phyloP scores from a whole-genome alignment of 352 stramenopile genomes.

The Phytophthora capsici region DNA sequence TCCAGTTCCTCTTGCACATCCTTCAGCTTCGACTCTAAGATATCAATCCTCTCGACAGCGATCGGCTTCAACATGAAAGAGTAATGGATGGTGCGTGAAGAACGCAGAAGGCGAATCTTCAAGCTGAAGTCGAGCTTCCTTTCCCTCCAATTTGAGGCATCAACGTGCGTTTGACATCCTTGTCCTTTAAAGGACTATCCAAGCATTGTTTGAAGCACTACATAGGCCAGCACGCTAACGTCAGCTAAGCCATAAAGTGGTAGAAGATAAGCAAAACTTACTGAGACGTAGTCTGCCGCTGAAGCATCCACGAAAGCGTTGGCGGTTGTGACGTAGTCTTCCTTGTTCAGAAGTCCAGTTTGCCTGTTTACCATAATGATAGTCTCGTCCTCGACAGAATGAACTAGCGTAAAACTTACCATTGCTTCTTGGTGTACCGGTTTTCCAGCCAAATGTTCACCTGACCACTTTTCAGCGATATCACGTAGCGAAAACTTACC shows the following conservation, averaged over 20 bases:
- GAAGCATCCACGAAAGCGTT: not conserved
- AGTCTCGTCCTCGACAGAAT: too few relatives aligned
- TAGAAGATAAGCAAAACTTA: not conserved
- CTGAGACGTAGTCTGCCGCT: not conserved
- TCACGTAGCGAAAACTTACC: not conserved
- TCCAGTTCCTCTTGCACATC: conserved; percentile 24
- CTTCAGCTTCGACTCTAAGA: not conserved
- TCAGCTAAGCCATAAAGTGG: too few relatives aligned
- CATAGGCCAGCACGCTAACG: too few relatives aligned
- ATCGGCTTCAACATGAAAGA: not conserved
- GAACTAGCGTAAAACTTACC: not conserved
- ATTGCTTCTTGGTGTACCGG: not conserved
- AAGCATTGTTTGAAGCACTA: too few relatives aligned
- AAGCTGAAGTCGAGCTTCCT: conserved; percentile 16
- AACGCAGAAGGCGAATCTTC: conserved; percentile 15
- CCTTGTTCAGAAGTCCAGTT: conserved; percentile 4
- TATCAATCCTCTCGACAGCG: not conserved
- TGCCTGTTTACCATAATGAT: not conserved
- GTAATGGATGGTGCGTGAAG: not conserved
- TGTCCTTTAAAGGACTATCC: too few relatives aligned
- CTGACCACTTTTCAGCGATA: not conserved
- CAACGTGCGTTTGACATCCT: conserved; percentile 4
- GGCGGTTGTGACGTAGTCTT: not conserved
- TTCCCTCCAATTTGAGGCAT: not conserved
- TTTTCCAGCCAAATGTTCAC: not conserved